phyloP scores from a whole-genome alignment of 2,329 filamentous ascomycete genomes.

The Ophiostoma piceae region DNA sequence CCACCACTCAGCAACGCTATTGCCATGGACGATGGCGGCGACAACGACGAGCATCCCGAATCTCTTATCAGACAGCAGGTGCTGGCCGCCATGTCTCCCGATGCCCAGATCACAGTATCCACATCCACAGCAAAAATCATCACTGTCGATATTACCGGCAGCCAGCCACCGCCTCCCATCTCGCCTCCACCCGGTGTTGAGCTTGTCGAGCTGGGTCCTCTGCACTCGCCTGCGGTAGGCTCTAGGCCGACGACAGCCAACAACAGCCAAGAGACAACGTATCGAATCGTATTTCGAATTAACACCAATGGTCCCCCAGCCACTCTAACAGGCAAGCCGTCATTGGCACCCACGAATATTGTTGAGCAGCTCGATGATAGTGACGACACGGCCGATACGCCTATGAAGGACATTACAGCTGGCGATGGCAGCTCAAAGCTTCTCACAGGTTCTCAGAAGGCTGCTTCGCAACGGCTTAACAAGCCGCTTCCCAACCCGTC shows the following conservation, averaged over 20 bases:
- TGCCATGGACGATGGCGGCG: constrained; percentile 26
- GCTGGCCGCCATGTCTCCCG: constrained; percentile 48
- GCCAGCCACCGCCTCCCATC: constrained; percentile 46
- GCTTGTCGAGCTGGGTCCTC: constrained; percentile 47
- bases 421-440: no score
- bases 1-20: constrained; percentile 32
- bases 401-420: not conserved
- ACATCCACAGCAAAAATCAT: constrained; percentile 58
- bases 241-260: constrained; percentile 26
- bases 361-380: constrained; percentile 32
- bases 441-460: not conserved
- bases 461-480: not conserved
- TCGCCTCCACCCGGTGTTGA: constrained; percentile 55
- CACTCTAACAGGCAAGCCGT: constrained; percentile 10
- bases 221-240: constrained; percentile 24
- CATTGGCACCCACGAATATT: not conserved
- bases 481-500: not conserved
- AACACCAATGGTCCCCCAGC: constrained; percentile 19
- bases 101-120: constrained; percentile 54
- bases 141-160: constrained; percentile 58
- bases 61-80: constrained; percentile 50
- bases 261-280: constrained; percentile 33
- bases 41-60: constrained; percentile 44
- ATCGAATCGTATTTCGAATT: constrained; percentile 54
- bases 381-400: not conserved